A percentile compares a stretch with the other conserved stretches of the same genome.
Evolutionary conservation across 306 rosid species (phyloP).

Genomic region (Gastrolobium bilobum): DNA sequence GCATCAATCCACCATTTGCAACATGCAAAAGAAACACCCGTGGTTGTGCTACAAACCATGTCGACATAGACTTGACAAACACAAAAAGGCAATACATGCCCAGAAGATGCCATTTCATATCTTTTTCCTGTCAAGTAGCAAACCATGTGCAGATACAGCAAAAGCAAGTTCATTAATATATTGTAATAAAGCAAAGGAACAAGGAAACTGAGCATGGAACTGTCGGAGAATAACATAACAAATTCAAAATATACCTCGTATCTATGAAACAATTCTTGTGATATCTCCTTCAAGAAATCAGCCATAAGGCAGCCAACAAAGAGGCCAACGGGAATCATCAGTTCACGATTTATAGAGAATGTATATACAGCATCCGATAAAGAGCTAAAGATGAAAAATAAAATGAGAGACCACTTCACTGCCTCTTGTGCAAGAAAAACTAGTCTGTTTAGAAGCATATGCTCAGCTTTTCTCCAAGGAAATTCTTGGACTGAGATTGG

Average conservation of each 20-base stretch:
- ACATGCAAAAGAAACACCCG: constrained; percentile 55
- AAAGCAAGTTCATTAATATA: constrained; percentile 2
- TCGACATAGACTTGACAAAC: constrained; percentile 50
- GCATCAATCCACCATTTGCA: constrained; percentile 61
- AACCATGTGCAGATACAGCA: constrained; percentile 14
- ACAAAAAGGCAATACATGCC: constrained; percentile 53
- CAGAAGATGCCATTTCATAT: constrained; percentile 49
- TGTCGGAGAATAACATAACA: not conserved
- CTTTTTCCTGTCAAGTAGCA: constrained; percentile 47
- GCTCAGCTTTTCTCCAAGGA: constrained; percentile 60
- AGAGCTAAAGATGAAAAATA: constrained; percentile 51
- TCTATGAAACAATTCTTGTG: constrained; percentile 51
- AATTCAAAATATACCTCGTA: constrained; percentile 49
- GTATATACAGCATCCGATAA: constrained; percentile 54
- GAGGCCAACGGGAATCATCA: constrained; percentile 57
- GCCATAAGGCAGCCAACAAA: constrained; percentile 54
- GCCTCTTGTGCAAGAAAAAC: constrained; percentile 48
- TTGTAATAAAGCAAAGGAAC: constrained; percentile 7
- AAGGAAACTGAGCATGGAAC: not conserved
- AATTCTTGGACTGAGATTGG: constrained; percentile 56
- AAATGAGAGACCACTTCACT: constrained; percentile 57
- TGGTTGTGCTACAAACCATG: constrained; percentile 39
- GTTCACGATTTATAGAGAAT: constrained; percentile 48
- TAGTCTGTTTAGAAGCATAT: constrained; percentile 47
- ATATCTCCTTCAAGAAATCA: constrained; percentile 58